These are phyloP conservation scores for Edaphochlamys debaryana DNA, from an alignment of 139 green algal genomes.

Conservation along the genomic window DNA sequence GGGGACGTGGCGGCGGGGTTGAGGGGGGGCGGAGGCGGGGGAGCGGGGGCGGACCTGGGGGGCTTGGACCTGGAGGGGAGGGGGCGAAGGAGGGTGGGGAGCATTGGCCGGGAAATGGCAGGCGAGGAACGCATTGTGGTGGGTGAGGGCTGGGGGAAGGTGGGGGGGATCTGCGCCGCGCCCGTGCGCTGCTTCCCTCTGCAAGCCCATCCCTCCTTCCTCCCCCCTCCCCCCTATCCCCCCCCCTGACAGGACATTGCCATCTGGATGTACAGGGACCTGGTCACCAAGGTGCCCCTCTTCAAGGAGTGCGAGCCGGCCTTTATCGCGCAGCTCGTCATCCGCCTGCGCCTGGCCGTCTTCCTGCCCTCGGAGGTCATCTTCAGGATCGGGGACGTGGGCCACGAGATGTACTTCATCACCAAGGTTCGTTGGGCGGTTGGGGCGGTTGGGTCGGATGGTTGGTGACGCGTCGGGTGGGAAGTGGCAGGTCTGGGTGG, in stretches of 20 bases:
- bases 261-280: conserved; percentile 58
- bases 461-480: neutral
- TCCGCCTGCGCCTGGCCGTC: conserved; percentile 57
- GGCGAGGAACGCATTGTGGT: too few relatives aligned
- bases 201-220: too few relatives aligned
- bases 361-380: conserved; percentile 66
- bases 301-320: conserved; percentile 65
- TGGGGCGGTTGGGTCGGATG: neutral
- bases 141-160: too few relatives aligned
- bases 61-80: too few relatives aligned
- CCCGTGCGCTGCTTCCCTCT: too few relatives aligned
- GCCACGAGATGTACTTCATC: conserved; percentile 74
- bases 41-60: neutral
- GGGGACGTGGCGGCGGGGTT: neutral
- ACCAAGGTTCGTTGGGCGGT: conserved; percentile 51
- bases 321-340: conserved; percentile 69
- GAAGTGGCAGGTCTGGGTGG: too few relatives aligned
- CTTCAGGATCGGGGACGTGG: conserved; percentile 68
- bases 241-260: conserved; percentile 65
- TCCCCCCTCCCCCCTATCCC: neutral
- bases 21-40: neutral
- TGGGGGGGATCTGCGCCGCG: too few relatives aligned
- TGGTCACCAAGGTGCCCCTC: conserved; percentile 67
- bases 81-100: too few relatives aligned
- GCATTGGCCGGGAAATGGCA: too few relatives aligned